A percentile compares a stretch with the other conserved stretches of the same genome.
These are phyloP conservation scores for Monosporascus cannonballus DNA, from an alignment of 2,329 filamentous ascomycete species.

Conservation along the genomic window DNA sequence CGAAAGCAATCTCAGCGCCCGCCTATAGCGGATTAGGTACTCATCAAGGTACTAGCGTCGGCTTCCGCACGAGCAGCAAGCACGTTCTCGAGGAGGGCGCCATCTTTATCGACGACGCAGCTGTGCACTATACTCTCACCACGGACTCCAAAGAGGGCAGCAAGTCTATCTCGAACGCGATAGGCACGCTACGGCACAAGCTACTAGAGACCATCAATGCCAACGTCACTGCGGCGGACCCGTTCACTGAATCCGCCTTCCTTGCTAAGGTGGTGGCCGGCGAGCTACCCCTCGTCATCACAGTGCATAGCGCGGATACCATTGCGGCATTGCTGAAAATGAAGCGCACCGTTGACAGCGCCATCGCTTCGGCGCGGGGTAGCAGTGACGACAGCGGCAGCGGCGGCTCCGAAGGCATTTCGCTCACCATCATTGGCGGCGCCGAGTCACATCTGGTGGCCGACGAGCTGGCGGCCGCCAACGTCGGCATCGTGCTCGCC, in stretches of 20 bases:
- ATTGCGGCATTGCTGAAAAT: conserved; percentile 54
- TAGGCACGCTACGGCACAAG: conserved; percentile 46
- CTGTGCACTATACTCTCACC: conserved; percentile 54
- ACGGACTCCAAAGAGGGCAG: conserved; percentile 36
- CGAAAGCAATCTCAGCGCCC: conserved; percentile 52
- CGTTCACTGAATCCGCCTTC: conserved; percentile 43
- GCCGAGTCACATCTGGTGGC: conserved; percentile 59
- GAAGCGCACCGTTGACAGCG: conserved; percentile 49
- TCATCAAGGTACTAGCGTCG: conserved; percentile 52
- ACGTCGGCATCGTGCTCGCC: conserved; percentile 53
- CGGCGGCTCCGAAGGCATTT: conserved; percentile 26
- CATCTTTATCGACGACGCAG: conserved; percentile 48
- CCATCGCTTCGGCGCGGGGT: conserved; percentile 18
- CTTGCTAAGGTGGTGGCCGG: conserved; percentile 49
- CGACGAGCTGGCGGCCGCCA: conserved; percentile 47
- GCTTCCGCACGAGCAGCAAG: conserved; percentile 46
- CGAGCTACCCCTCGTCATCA: conserved; percentile 48
- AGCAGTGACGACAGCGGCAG: conserved; percentile 1
- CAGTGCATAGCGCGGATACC: conserved; percentile 55
- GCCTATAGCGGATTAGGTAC: conserved; percentile 34
- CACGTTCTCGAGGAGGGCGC: conserved; percentile 41
- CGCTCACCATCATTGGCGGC: conserved; percentile 54
- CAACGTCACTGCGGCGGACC: conserved; percentile 30
- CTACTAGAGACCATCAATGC: conserved; percentile 44
- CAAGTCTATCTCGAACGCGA: conserved; percentile 45